Conservation (phyloP, 1,139 yeast species). For the Chernovozyma sophiae-reginae region DNA sequence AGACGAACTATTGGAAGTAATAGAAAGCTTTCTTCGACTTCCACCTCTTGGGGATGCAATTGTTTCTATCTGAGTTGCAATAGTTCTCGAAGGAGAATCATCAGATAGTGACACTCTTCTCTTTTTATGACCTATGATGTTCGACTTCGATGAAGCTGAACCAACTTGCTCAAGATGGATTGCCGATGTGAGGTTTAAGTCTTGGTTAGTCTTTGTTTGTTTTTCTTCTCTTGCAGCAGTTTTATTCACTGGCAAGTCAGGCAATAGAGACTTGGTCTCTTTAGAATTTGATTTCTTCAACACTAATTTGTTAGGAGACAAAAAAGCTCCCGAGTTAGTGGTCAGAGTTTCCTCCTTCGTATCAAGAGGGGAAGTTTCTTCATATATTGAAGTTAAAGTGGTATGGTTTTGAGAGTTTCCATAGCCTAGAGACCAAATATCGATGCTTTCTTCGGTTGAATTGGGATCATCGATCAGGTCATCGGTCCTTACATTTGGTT, state of each 20-base stretch:
- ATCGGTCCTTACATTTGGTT: slow-evolving; percentile 1
- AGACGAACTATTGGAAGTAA: not conserved
- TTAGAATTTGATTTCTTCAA: slow-evolving; percentile 1
- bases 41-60: slow-evolving; percentile 30
- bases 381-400: slow-evolving; percentile 27
- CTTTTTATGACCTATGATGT: not conserved
- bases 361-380: slow-evolving; percentile 13
- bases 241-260: slow-evolving; percentile 1
- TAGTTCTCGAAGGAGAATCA: slow-evolving; percentile 32
- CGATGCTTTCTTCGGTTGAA: slow-evolving; percentile 16
- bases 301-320: slow-evolving; percentile 31
- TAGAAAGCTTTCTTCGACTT: slow-evolving; percentile 1
- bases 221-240: not conserved
- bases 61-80: slow-evolving; percentile 37
- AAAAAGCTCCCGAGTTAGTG: slow-evolving; percentile 15
- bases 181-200: slow-evolving; percentile 18
- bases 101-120: not conserved
- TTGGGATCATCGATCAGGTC: slow-evolving; percentile 7
- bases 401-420: slow-evolving; percentile 20
- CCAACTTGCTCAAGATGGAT: slow-evolving; percentile 9
- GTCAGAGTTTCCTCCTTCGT: not conserved
- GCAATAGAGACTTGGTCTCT: not conserved
- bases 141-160: not conserved
- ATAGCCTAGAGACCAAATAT: slow-evolving; percentile 30
- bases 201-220: not conserved